These are phyloP conservation scores for Aleurites moluccanus DNA, from an alignment of 441 rosid species.

Conservation along the genomic window DNA sequence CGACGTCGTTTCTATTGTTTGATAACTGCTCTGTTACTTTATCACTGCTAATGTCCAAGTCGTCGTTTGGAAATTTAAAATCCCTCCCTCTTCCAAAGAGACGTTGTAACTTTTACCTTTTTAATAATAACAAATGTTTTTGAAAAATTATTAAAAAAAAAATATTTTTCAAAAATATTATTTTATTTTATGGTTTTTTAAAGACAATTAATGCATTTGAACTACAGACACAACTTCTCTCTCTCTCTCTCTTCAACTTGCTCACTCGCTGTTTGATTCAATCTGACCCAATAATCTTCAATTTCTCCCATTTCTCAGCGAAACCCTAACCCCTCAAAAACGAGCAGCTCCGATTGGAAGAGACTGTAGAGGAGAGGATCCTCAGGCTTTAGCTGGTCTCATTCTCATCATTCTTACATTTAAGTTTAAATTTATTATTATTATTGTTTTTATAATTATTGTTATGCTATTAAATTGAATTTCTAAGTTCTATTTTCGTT, in stretches of 20 bases:
- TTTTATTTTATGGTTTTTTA: not conserved
- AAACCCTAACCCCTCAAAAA: not conserved
- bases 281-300: not conserved
- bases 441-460: not conserved
- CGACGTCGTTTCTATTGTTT: not conserved
- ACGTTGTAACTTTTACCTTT: conserved; percentile 34
- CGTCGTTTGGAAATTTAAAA: conserved; percentile 52
- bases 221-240: conserved; percentile 7
- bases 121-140: not conserved
- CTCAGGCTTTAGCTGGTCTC: conserved; percentile 6
- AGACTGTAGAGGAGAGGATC: conserved; percentile 14
- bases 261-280: not conserved
- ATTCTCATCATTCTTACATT: conserved; percentile 20
- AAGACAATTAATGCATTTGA: conserved; percentile 41
- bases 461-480: conserved; percentile 15
- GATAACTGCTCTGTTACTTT: not conserved
- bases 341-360: not conserved
- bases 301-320: conserved; percentile 20
- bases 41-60: not conserved
- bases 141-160: not conserved
- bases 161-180: too few species aligned
- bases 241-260: conserved; percentile 10
- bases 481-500: not conserved
- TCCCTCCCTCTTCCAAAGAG: conserved; percentile 43
- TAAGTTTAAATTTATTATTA: conserved; percentile 23